Evolutionary conservation across 2,329 filamentous ascomycete genomes (phyloP), one percentile per base, ranked within the genome.

Genomic region (Allantophomopsis lycopodina): DNA sequence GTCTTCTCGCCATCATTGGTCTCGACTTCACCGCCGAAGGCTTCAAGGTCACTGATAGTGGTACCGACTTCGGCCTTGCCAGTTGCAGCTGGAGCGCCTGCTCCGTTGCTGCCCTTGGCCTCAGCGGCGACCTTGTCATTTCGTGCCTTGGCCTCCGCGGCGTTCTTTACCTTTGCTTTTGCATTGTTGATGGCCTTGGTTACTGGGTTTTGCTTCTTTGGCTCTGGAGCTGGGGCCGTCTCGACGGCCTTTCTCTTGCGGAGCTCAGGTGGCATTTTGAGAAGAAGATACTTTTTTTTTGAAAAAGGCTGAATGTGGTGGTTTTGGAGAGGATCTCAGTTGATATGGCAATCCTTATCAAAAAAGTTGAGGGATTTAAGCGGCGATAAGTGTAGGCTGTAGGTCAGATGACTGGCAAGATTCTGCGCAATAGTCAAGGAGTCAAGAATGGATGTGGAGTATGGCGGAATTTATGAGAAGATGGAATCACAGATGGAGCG

Each of bases 1-100:
- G 82, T 87, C 63, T 81, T 83, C 40, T 70, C 65, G 52, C 87
- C 87, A 47, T 94, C 85, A 48, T 96, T 78, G 46, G 81, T 91
- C 66, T 91, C 76, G 46, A 98, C 64, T 55, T 91, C 79, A 46
- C 74, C 75, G 48, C 76, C 76, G 52, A 80, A 79, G 42, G 59
- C 65, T 33, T 74, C 70, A 35, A 79, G 66, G 34, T 65, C 57
- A 35, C 65, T 57, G 49, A 80, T 65, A 40, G 61, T 60, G 40
- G 73, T 65, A 52, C 74, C 76, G 41, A 73, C 69, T 30, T 62
- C 64, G 36, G 68, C 62, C 36, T 54, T 54, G 16, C 46, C 37
- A 3, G 44, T 42, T 38, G 47, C 49, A 15, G 47, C 28, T 34
- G 44, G 39, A 32, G 45, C 46, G 41, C 45, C 44, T 32, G 47